These are phyloP conservation scores for Chaetomium cochliodes DNA, from an alignment of 495 filamentous ascomycete species.

Conservation along the genomic window DNA sequence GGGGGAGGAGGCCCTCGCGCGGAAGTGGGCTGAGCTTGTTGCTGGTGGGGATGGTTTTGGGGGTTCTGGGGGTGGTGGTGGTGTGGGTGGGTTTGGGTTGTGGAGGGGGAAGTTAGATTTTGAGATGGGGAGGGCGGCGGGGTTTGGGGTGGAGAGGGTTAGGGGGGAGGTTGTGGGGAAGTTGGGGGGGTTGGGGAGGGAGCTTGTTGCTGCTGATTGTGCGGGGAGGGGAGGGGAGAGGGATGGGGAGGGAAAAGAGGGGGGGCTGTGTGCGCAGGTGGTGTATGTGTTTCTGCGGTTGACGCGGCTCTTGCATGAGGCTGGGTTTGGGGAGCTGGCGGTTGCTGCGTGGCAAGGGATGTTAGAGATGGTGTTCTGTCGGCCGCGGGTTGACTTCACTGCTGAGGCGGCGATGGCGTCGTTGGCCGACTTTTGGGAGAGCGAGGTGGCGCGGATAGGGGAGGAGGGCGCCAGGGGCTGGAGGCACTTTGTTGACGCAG, in stretches of 20 bases:
- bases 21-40: slow-evolving; percentile 58
- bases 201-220: slow-evolving; percentile 26
- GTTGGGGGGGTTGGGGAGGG: slow-evolving; percentile 50
- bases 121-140: slow-evolving; percentile 63
- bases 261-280: slow-evolving; percentile 47
- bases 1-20: slow-evolving; percentile 61
- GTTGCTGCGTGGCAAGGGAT: slow-evolving; percentile 80
- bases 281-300: slow-evolving; percentile 72
- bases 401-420: slow-evolving; percentile 36
- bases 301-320: slow-evolving; percentile 71
- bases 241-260: slow-evolving; percentile 16
- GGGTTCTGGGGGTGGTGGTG: no score
- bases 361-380: slow-evolving; percentile 70
- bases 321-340: slow-evolving; percentile 76
- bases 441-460: slow-evolving; percentile 75
- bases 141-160: slow-evolving; percentile 68
- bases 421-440: slow-evolving; percentile 84
- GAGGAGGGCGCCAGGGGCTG: slow-evolving; percentile 72
- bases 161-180: slow-evolving; percentile 56
- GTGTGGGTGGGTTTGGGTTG: slow-evolving; percentile 45
- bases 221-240: no score
- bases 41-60: slow-evolving; percentile 44
- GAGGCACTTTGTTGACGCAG: slow-evolving; percentile 51
- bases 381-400: slow-evolving; percentile 36
- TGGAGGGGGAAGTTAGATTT: slow-evolving; percentile 78